A percentile compares a stretch with the other conserved stretches of the same genome.
phyloP scores from a whole-genome alignment of 2,329 filamentous ascomycete genomes.

The Phymatotrichopsis omnivora region DNA sequence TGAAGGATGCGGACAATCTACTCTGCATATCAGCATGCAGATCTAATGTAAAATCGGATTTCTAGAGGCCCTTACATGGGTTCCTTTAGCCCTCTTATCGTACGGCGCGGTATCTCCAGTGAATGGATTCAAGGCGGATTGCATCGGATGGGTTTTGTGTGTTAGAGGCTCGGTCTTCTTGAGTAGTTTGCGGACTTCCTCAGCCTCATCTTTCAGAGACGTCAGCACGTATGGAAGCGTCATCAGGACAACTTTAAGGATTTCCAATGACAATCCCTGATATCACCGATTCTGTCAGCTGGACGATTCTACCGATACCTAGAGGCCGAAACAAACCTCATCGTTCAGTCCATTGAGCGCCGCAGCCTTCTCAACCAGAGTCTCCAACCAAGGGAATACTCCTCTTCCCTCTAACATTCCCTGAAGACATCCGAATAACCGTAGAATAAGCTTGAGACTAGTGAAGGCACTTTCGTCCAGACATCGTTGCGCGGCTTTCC shows the following conservation, averaged over 20 bases:
- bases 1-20: slow-evolving; percentile 46
- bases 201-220: slow-evolving; percentile 46
- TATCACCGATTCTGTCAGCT: slow-evolving; percentile 26
- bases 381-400: slow-evolving; percentile 72
- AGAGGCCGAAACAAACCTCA: slow-evolving; percentile 12
- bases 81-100: slow-evolving; percentile 20
- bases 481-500: slow-evolving; percentile 52
- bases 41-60: background rate
- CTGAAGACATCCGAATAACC: slow-evolving; percentile 82
- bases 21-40: slow-evolving; percentile 5
- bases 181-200: slow-evolving; percentile 67
- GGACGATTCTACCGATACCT: slow-evolving; percentile 1
- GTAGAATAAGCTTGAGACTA: slow-evolving; percentile 78
- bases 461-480: slow-evolving; percentile 72
- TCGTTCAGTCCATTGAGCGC: slow-evolving; percentile 9
- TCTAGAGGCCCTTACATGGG: slow-evolving; percentile 20
- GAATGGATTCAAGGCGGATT: slow-evolving; percentile 79
- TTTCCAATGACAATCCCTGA: slow-evolving; percentile 57
- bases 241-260: slow-evolving; percentile 92
- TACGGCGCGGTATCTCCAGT: slow-evolving; percentile 39
- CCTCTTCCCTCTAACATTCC: slow-evolving; percentile 71
- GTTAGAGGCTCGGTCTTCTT: slow-evolving; percentile 64
- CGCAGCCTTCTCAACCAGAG: slow-evolving; percentile 53
- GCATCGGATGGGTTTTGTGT: slow-evolving; percentile 73
- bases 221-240: slow-evolving; percentile 86